Conservation (phyloP, 2,329 filamentous ascomycete species). For the Rachicladosporium sp. region DNA sequence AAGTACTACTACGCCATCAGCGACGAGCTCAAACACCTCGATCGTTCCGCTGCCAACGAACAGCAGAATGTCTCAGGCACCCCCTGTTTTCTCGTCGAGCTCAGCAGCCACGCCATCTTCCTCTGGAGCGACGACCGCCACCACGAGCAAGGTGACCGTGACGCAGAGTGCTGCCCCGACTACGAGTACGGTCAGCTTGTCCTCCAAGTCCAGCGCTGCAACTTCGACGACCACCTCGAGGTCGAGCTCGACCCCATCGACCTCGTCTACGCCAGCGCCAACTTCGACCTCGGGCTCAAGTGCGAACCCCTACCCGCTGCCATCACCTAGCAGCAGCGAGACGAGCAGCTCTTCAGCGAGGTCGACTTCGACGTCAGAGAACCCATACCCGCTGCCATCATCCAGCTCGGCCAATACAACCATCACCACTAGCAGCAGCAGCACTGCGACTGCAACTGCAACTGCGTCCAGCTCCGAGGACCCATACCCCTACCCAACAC, state of each 20-base stretch:
- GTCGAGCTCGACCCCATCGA: not conserved
- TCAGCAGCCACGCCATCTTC: not conserved
- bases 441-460: not conserved
- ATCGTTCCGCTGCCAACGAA: too few relatives aligned
- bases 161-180: not conserved
- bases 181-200: not conserved
- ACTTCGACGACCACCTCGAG: not conserved
- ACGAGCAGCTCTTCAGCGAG: too few relatives aligned
- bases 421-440: not conserved
- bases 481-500: slow-evolving; percentile 4
- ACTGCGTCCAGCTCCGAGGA: not conserved
- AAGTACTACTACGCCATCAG: not conserved
- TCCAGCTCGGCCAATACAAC: not conserved
- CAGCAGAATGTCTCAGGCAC: too few relatives aligned
- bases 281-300: not conserved
- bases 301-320: too few relatives aligned
- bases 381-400: not conserved
- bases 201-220: too few relatives aligned
- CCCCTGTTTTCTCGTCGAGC: too few relatives aligned
- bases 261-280: not conserved
- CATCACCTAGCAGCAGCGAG: too few relatives aligned
- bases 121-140: not conserved
- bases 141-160: not conserved
- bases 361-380: not conserved
- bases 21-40: not conserved